These are phyloP conservation scores for Neotropicomus parvogracilis DNA, from an alignment of 1,284 basidiomycete genomes.

Conservation along the genomic window DNA sequence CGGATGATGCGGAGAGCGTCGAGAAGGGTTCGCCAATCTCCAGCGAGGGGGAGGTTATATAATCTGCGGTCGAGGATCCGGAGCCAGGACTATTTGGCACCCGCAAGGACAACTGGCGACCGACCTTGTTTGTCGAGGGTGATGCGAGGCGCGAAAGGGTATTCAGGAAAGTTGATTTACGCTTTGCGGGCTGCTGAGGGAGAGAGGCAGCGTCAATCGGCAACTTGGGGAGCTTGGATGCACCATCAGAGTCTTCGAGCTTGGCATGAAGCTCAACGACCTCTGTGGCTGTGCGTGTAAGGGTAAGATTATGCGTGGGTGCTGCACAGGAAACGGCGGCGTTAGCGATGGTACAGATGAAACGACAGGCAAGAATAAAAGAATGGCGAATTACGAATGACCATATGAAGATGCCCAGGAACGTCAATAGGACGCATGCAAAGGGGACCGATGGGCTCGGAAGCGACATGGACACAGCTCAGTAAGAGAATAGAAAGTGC, in stretches of 20 bases:
- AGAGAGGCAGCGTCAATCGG: constrained; percentile 56
- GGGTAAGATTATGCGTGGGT: constrained; percentile 83
- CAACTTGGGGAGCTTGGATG: constrained; percentile 53
- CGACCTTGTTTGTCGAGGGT: constrained; percentile 47
- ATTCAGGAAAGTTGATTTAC: constrained; percentile 76
- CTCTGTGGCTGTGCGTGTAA: constrained; percentile 72
- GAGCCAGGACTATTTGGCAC: constrained; percentile 31
- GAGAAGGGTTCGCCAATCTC: constrained; percentile 62
- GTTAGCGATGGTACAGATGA: constrained; percentile 26
- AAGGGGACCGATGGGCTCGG: constrained; percentile 28
- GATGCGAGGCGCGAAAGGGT: constrained; percentile 77
- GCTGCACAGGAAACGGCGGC: constrained; percentile 46
- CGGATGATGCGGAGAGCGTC: constrained; percentile 36
- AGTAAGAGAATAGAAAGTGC: constrained; percentile 23
- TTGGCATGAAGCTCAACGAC: constrained; percentile 75
- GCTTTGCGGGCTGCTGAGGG: constrained; percentile 55
- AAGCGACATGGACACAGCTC: constrained; percentile 23
- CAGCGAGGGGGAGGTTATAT: constrained; percentile 48
- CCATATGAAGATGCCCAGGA: constrained; percentile 17
- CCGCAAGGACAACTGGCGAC: constrained; percentile 38
- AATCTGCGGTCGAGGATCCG: constrained; percentile 29
- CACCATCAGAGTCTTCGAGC: constrained; percentile 54
- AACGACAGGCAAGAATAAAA: constrained; percentile 15
- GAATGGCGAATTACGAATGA: constrained; percentile 16
- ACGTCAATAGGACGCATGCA: constrained; percentile 16